Percentiles rank a stretch among this genome's conserved stretches.
These are phyloP conservation scores for Galerina sulciceps DNA, from an alignment of 768 basidiomycete genomes.

Conservation along the genomic window DNA sequence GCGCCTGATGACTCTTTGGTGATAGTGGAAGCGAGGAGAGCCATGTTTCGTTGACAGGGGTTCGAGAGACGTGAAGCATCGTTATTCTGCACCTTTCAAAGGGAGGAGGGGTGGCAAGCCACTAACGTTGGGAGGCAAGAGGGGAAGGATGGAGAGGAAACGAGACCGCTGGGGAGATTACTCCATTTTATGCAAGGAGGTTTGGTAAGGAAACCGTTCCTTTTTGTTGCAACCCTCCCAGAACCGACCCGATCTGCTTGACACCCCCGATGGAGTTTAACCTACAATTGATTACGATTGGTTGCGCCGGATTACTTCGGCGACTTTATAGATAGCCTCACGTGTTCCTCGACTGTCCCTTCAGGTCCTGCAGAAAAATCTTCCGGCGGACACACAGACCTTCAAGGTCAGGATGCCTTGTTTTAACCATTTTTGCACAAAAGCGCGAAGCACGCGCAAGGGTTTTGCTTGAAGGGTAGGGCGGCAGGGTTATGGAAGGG, in stretches of 20 bases:
- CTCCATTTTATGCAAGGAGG: conserved; percentile 21
- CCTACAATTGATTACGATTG: conserved; percentile 10
- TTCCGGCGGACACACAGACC: background rate
- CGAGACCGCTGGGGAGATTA: conserved; percentile 4
- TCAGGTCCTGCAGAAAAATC: background rate
- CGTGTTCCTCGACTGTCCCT: conserved; percentile 6
- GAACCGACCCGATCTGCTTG: conserved; percentile 21
- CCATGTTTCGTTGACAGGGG: conserved; percentile 21
- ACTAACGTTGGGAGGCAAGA: conserved; percentile 1
- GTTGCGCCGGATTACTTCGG: conserved; percentile 6
- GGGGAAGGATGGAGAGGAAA: conserved; percentile 11
- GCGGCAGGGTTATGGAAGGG: too few relatives aligned
- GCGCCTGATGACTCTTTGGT: conserved; percentile 9
- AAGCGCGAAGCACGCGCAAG: too few relatives aligned
- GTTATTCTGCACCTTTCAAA: background rate
- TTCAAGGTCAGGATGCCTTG: background rate
- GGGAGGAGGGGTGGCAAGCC: conserved; percentile 1
- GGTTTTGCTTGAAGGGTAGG: too few relatives aligned
- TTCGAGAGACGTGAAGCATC: conserved; percentile 24
- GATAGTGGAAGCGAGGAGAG: conserved; percentile 7
- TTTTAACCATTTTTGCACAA: background rate
- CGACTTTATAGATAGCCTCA: conserved; percentile 3
- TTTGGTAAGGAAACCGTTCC: conserved; percentile 20
- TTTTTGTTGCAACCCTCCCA: conserved; percentile 19
- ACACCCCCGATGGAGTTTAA: conserved; percentile 25